Evolutionary conservation across 2,329 filamentous ascomycete species (phyloP).

Genomic region (Dryadomyces sulphureus): DNA sequence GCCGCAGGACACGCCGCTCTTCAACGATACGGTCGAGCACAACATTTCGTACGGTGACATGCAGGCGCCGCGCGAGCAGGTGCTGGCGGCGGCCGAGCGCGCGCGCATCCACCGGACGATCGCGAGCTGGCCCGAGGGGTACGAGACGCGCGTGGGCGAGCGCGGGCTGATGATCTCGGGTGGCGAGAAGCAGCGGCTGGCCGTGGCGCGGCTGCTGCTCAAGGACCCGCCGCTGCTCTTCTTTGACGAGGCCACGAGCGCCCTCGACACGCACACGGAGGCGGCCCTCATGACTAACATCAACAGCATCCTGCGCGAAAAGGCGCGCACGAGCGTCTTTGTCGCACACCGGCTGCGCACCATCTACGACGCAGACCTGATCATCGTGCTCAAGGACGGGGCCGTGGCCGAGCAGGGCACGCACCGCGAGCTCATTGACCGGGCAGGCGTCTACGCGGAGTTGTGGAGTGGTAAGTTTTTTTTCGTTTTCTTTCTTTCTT

Average conservation of each 20-base stretch:
- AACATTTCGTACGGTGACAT: conserved; percentile 91
- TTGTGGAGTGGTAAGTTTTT: conserved; percentile 50
- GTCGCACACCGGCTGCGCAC: conserved; percentile 85
- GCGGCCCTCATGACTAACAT: conserved; percentile 83
- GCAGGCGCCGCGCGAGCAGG: conserved; percentile 51
- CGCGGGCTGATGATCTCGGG: conserved; percentile 26
- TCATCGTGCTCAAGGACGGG: conserved; percentile 78
- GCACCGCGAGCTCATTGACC: conserved; percentile 69
- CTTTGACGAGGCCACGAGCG: conserved; percentile 15
- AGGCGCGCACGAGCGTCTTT: conserved; percentile 81
- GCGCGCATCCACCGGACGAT: conserved; percentile 80
- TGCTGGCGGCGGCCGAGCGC: conserved; percentile 63
- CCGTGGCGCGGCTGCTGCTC: conserved; percentile 28
- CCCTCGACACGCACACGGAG: conserved; percentile 51
- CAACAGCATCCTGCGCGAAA: conserved; percentile 80
- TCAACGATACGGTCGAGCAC: conserved; percentile 91
- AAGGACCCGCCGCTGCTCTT: conserved; percentile 23
- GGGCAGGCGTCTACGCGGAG: conserved; percentile 68
- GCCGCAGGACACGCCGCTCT: conserved; percentile 90
- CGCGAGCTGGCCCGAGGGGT: conserved; percentile 67
- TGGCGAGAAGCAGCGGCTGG: conserved; percentile 41
- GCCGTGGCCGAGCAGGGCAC: conserved; percentile 79
- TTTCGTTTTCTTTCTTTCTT: neutral
- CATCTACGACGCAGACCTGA: conserved; percentile 84
- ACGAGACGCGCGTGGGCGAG: conserved; percentile 70